Evolutionary conservation across 306 rosid genomes (phyloP).

Genomic region (Adenanthera pavonina): DNA sequence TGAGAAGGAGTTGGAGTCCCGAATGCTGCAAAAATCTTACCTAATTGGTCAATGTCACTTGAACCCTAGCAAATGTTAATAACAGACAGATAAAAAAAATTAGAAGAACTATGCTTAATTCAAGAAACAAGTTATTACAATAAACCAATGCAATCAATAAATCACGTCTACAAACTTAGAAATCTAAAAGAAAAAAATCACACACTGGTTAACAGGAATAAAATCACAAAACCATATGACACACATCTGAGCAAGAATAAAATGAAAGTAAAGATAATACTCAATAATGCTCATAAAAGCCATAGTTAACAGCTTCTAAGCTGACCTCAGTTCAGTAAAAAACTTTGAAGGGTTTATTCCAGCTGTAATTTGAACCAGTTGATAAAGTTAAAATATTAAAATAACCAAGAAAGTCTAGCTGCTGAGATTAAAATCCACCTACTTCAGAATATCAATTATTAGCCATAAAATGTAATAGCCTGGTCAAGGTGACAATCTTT

Average conservation of each 20-base stretch:
- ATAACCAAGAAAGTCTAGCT: constrained; percentile 1
- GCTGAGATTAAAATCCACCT: neutral
- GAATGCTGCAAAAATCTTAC: constrained; percentile 91
- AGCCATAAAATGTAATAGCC: neutral
- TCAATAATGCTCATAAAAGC: constrained; percentile 28
- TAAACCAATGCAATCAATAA: constrained; percentile 8
- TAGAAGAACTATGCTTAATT: constrained; percentile 14
- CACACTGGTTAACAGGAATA: too few species aligned
- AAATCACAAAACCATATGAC: neutral
- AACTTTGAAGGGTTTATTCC: constrained; percentile 1
- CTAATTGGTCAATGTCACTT: constrained; percentile 95
- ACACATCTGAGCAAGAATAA: constrained; percentile 6
- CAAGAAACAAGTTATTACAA: constrained; percentile 28
- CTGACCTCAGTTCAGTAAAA: neutral
- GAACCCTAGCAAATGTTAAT: constrained; percentile 67
- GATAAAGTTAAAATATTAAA: constrained; percentile 10
- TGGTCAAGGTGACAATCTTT: neutral
- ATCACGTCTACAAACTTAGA: constrained; percentile 5
- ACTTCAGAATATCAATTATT: constrained; percentile 24
- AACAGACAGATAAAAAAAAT: constrained; percentile 27
- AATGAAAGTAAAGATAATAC: constrained; percentile 15
- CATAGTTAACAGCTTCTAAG: constrained; percentile 24
- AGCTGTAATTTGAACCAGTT: constrained; percentile 8
- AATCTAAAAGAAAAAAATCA: neutral
- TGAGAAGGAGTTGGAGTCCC: constrained; percentile 92